Base-by-base conservation (phyloP, 176 grass and related monocot species). In the Miscanthus lutarioriparius region DNA sequence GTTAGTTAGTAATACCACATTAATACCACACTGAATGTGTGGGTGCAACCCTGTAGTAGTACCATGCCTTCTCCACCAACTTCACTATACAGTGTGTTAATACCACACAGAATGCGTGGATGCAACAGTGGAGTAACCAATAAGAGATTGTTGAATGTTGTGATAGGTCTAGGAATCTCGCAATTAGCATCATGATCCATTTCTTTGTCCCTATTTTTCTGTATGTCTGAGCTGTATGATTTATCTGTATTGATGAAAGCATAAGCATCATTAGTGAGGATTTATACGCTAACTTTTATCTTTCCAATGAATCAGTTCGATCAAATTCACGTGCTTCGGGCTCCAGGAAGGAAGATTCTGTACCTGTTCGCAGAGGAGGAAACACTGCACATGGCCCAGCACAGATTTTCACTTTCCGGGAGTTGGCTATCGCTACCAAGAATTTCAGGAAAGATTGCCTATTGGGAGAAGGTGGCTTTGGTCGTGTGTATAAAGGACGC, bases 391-490 rank as follows among this genome's bases (percentile, higher is more conserved):
- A 94, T 90, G 88, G 88, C 72, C 87, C 91, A 0, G 76, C 91
- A 75, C 90, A 94, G 49, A 97, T 89, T 82, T 97, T 97, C 80
- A 94, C 87, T 75, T 97, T 97, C 82, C 75, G 85, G n/a, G 94
- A 97, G 79, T 86, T 97, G 74, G 94, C 85, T 38, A 64, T 85
- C 75, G 94, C 89, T 39, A 97, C 94, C 40, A 88, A 91, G 79
- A 94, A 97, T 71, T 97, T 97, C 67, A 87, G 89, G 71, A 87
- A 86, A 79, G 94, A 97, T 85, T 94, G 89, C 77, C 76, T 97
- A 30, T 58, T 97, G 80, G 94, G 94, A 82, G 91, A 97, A 91
- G 94, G 94, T 38, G 94, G 94, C 28, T 94, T 97, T 17, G 94
- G 94, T 79, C 87, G 82, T 23, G 94, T 97, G 36, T 97, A 97